Evolutionary conservation across 495 filamentous ascomycete species (phyloP), one percentile per base, ranked within the genome.

Genomic region (Talaromyces proteolyticus): DNA sequence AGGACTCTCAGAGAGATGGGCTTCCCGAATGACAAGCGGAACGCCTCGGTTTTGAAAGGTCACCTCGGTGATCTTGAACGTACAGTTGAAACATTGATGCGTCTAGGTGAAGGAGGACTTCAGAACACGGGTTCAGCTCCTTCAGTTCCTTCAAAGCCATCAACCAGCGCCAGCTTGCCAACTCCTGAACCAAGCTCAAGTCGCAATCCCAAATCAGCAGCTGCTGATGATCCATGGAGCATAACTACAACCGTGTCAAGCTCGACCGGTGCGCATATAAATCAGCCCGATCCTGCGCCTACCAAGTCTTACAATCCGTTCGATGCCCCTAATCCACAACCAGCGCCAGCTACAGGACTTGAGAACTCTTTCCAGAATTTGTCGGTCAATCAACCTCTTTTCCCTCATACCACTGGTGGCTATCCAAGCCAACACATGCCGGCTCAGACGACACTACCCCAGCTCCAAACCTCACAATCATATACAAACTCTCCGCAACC

Each of bases 1-100:
- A 77, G 78, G 7, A 82, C 79, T 14, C 70, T 98, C 46, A 78
- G 81, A 43, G 89, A 95, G 47, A 96, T 97, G 93, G 93, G 93
- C 1, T 98, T 98, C 58, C 75, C 63, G 25, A 89, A 98, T 60
- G 86, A 92, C 29, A 84, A 82, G 52, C 78, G 86, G 41, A 97
- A 94, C 55, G 68, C 80, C 11, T 81, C 83, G 47, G 83, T 96
- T 20, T 67, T 98, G 21, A 87, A 88, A 51, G 85, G 86, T 10
- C 72, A 91, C 6, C 76, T 82, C 50, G 93, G 94, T 2, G 91
- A 94, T 57, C 55, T 98, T 37, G 87, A 95, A 49, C 86, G 83
- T 58, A 76, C 90, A 0, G 78, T 96, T 24, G 92, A 96, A 63
- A 82, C 90, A 14, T 62, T 98, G 58, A 75, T 89, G 10, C 76